phyloP scores from a whole-genome alignment of 768 basidiomycete genomes.

The Boletus sp. region DNA sequence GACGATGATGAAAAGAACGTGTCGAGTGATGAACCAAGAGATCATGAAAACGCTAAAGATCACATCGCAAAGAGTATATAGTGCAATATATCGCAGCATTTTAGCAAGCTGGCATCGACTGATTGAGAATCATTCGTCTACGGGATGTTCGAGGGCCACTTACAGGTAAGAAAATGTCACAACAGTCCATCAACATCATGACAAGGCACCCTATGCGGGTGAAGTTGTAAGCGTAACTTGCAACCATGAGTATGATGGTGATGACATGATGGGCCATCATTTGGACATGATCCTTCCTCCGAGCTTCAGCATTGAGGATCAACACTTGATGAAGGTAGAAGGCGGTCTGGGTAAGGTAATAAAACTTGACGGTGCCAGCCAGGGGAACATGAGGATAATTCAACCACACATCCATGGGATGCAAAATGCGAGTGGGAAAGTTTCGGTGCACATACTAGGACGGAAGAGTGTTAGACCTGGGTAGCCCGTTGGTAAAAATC shows the following conservation, averaged over 20 bases:
- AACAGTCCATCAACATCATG: slow-evolving; percentile 91
- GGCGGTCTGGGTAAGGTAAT: slow-evolving; percentile 81
- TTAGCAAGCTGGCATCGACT: slow-evolving; percentile 70
- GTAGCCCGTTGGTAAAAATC: slow-evolving; percentile 7
- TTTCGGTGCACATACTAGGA: slow-evolving; percentile 75
- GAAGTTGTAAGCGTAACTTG: slow-evolving; percentile 79
- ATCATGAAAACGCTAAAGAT: slow-evolving; percentile 80
- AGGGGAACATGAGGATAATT: slow-evolving; percentile 82
- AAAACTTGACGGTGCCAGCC: slow-evolving; percentile 81
- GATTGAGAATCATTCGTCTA: neutral
- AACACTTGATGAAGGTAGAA: slow-evolving; percentile 92
- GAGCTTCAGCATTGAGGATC: slow-evolving; percentile 89
- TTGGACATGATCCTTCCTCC: slow-evolving; percentile 88
- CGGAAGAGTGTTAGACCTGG: slow-evolving; percentile 4
- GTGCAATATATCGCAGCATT: slow-evolving; percentile 83
- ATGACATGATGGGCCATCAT: slow-evolving; percentile 97
- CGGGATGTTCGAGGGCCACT: slow-evolving; percentile 29
- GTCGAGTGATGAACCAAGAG: slow-evolving; percentile 89
- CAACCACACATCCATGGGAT: slow-evolving; percentile 68
- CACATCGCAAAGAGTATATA: slow-evolving; percentile 63
- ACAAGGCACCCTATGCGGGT: slow-evolving; percentile 88
- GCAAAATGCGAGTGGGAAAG: slow-evolving; percentile 61
- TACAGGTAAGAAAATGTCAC: slow-evolving; percentile 90
- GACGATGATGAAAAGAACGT: slow-evolving; percentile 72
- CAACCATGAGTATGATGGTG: slow-evolving; percentile 71